Evolutionary conservation across 2,329 filamentous ascomycete genomes (phyloP), one percentile per base, ranked within the genome.

Genomic region (Neofusicoccum umdonicola): DNA sequence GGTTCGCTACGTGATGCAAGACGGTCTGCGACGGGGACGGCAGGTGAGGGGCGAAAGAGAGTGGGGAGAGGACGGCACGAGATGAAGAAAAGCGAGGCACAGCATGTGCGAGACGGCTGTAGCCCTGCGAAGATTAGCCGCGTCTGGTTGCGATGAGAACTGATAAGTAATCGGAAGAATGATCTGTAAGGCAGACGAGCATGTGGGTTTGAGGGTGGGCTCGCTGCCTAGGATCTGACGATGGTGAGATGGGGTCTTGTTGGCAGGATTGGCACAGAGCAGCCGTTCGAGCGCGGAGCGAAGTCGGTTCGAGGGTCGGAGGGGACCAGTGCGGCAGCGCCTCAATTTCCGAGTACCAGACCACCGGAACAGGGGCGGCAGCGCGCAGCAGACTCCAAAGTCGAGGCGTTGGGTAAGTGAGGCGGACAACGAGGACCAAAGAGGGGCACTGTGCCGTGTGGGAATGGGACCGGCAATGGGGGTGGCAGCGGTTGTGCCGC

Each of bases 391-490:
- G 54, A 57, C 41, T 45, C 56, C 56, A 60, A 60, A 47, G 42
- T 60, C 56, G 56, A 35, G 56, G 56, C 56, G 27, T 60, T 60
- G 56, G 56, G 56, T 60, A 60, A 60, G 42, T 45, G 56, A 60
- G 54, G 39, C 54, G 54, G 54, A 27, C 54, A 34, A 44, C 54
- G 39, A 17, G 54, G 39, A 34, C 56, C 56, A 60, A 35, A 60
- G 56, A 47, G 12, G 42, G 56, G 27, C 31, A 11, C 19, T 27
- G 42, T 47, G 42, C 42, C 56, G 56, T 60, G 22, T 27, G 15
- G 35, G 41, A 45, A 58, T 9, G 39, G 41, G 27, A 45, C 56
- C 42, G 42, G 56, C 56, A 35, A 37, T 13, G 34, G 13, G 54
- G 56, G 39, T 31, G 39, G 9, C 39, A 45, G 19, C 50, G 54